These are phyloP conservation scores for Protomyces gravidus DNA, from an alignment of 1,139 yeast genomes.

Conservation along the genomic window DNA sequence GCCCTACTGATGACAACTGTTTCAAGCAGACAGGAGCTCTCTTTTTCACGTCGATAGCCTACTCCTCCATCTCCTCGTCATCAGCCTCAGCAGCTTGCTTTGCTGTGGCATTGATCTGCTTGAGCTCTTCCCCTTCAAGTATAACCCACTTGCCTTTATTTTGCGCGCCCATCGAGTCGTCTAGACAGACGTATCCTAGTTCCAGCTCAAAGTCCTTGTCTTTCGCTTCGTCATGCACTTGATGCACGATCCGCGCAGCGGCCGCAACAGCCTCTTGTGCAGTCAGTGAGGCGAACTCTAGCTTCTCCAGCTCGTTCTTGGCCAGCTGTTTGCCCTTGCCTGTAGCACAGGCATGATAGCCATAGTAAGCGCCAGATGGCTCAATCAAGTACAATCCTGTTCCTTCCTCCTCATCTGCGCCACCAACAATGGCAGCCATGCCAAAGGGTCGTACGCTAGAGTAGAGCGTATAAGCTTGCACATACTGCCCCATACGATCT, in stretches of 20 bases:
- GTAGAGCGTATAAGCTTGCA: conserved; percentile 92
- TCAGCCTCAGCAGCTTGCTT: conserved; percentile 78
- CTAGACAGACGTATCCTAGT: conserved; percentile 72
- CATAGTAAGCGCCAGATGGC: conserved; percentile 77
- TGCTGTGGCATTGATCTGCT: conserved; percentile 74
- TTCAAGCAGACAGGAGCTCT: no score
- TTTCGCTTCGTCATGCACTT: conserved; percentile 95
- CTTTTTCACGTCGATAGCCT: neutral
- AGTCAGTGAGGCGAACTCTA: conserved; percentile 64
- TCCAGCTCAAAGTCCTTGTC: conserved; percentile 96
- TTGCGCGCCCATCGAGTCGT: conserved; percentile 38
- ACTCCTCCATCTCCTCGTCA: conserved; percentile 46
- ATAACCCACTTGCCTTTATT: conserved; percentile 44
- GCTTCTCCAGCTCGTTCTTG: conserved; percentile 88
- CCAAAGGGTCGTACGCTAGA: conserved; percentile 98
- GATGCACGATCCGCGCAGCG: conserved; percentile 87
- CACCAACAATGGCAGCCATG: conserved; percentile 84
- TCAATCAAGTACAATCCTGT: conserved; percentile 94
- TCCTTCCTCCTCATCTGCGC: conserved; percentile 73
- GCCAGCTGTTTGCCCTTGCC: conserved; percentile 98
- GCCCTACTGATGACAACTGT: no score
- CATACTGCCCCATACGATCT: conserved; percentile 84
- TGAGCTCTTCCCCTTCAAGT: conserved; percentile 74
- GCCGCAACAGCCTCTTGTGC: conserved; percentile 81
- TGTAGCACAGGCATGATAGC: conserved; percentile 93